Base-by-base conservation (phyloP, 106 monocot genomes). In the Acorus gramineus region DNA sequence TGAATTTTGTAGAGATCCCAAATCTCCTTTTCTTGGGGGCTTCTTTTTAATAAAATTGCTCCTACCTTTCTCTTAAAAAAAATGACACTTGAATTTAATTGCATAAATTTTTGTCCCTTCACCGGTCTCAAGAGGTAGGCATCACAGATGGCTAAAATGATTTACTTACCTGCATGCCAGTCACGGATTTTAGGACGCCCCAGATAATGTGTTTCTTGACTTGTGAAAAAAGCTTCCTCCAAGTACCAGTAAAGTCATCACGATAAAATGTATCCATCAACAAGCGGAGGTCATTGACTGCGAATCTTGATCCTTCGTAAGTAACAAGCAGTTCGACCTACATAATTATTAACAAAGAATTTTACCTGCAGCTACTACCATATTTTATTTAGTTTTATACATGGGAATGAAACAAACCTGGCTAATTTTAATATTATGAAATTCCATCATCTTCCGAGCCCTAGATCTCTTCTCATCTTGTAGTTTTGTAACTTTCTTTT, bases 201-300 rank as follows among this genome's bases (percentile, higher is more conserved):
- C 91, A 87, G 59, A 98, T 85, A 50, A 98, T 92, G 64, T 92
- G 98, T 55, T 98, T 98, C 77, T 92, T 98, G 14, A 98, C 83
- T 61, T 88, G 78, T 62, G 91, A 85, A 74, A 98, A 98, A 12
- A 98, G 76, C 66, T 81, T 78, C 55, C 82, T 79, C 98, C 98
- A 98, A 9, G 88, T 88, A 55, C 98, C 98, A 61, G 74, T 92
- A 61, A 98, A 98, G 51, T 87, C 88, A 51, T 83, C 98, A 62
- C 88, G 85, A 65, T 98, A 79, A 48, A 98, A 98, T 51, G 98
- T 84, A 84, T 98, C 98, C 92, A 98, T 92, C 53, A 92, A 67
- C 57, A 98, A 74, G 62, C 92, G 85, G 56, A 92, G 65, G 59
- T 98, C 91, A 79, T 71, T 92, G 14, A 92, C 76, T n/a, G 98